These are phyloP conservation scores for Stagonosporopsis rhizophila DNA, from an alignment of 2,329 filamentous ascomycete genomes.

Conservation along the genomic window DNA sequence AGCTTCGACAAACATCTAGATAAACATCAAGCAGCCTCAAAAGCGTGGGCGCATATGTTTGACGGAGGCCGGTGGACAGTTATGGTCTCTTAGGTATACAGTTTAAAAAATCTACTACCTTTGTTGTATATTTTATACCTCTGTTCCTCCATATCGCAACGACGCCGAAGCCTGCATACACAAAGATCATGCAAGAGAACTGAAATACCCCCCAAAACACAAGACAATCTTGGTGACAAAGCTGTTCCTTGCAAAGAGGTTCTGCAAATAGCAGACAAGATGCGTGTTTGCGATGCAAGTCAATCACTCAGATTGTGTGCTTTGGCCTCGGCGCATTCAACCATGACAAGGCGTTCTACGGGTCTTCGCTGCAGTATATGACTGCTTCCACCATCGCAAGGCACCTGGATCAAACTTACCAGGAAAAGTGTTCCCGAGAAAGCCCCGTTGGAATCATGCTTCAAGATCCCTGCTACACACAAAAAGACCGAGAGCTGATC, in stretches of 20 bases:
- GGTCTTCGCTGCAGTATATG: constrained; percentile 24
- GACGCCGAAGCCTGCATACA: no score
- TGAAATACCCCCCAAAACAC: not conserved
- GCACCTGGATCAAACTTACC: constrained; percentile 4
- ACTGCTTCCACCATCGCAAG: constrained; percentile 21
- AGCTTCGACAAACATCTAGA: no score
- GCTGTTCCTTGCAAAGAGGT: not conserved
- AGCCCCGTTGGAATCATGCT: constrained; percentile 18
- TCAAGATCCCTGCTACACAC: constrained; percentile 27
- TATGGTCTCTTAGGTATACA: no score
- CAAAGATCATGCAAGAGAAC: not conserved
- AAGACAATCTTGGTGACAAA: not conserved
- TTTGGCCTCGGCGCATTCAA: constrained; percentile 22
- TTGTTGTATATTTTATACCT: no score
- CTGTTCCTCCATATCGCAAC: no score
- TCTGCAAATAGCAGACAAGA: not conserved
- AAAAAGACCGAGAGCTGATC: constrained; percentile 12
- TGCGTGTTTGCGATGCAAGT: not conserved
- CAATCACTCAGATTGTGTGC: constrained; percentile 21
- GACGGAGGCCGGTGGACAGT: no score
- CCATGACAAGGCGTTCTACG: constrained; percentile 1
- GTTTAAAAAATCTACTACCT: no score
- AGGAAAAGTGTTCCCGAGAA: not conserved
- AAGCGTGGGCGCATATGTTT: no score
- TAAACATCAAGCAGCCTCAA: no score